Conservation (phyloP, 2,329 filamentous ascomycete species). For the Colletotrichum sp. region DNA sequence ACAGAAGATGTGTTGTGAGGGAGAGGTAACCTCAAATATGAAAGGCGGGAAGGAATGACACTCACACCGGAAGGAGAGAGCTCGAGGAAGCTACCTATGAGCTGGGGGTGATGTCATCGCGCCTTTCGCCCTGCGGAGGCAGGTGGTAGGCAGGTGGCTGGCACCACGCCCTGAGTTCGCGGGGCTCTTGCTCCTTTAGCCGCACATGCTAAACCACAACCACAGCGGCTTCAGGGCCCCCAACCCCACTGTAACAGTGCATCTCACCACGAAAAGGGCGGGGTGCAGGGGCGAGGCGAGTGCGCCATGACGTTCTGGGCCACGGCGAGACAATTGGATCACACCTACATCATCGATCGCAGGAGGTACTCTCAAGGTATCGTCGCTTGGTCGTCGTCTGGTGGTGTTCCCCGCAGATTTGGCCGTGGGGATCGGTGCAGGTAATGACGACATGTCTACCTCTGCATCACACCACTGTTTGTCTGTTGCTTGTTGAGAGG, state of each 20-base stretch:
- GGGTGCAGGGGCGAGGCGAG: background rate
- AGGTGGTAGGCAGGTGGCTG: background rate
- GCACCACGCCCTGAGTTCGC: background rate
- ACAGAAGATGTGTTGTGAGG: accelerated
- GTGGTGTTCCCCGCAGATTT: background rate
- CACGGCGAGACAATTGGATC: conserved; percentile 19
- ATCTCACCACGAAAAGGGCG: background rate
- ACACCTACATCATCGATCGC: conserved; percentile 21
- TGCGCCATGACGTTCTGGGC: conserved; percentile 13
- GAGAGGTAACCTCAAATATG: background rate
- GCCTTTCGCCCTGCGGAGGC: background rate
- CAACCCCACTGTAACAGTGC: background rate
- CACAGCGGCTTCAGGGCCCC: background rate
- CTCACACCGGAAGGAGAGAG: background rate
- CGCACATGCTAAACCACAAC: background rate
- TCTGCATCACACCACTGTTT: background rate
- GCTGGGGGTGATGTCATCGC: conserved; percentile 17
- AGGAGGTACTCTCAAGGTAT: background rate
- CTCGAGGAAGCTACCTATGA: conserved; percentile 1
- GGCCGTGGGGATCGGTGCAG: background rate
- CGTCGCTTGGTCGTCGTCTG: background rate
- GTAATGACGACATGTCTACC: conserved; percentile 12
- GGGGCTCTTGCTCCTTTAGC: background rate
- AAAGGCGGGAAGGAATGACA: background rate
- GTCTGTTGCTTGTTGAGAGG: background rate